These are phyloP conservation scores for Xanthoparmelia taractica DNA, from an alignment of 495 filamentous ascomycete species.

Conservation along the genomic window DNA sequence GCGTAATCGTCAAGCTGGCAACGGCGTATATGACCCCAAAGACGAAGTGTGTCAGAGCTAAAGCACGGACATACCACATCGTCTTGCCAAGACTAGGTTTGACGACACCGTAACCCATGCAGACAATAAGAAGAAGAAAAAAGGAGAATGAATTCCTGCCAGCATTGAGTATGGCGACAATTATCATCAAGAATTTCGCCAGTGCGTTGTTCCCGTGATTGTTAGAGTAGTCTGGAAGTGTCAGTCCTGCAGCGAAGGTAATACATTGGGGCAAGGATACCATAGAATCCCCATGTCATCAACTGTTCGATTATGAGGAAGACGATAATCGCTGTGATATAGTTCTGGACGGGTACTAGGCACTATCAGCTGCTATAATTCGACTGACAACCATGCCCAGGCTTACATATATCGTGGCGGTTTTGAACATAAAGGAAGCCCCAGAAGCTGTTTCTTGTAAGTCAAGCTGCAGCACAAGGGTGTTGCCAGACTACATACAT, in stretches of 20 bases:
- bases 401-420: slow-evolving; percentile 77
- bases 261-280: slow-evolving; percentile 24
- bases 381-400: not conserved
- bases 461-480: slow-evolving; percentile 4
- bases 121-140: slow-evolving; percentile 96
- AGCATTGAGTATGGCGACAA: slow-evolving; percentile 88
- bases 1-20: slow-evolving; percentile 80
- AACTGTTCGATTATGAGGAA: slow-evolving; percentile 93
- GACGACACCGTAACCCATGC: slow-evolving; percentile 98
- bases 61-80: slow-evolving; percentile 88
- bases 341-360: slow-evolving; percentile 92
- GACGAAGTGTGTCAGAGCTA: slow-evolving; percentile 86
- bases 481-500: slow-evolving; percentile 39
- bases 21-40: slow-evolving; percentile 93
- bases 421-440: slow-evolving; percentile 94
- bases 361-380: slow-evolving; percentile 31
- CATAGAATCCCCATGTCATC: slow-evolving; percentile 97
- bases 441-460: slow-evolving; percentile 55
- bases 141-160: slow-evolving; percentile 96
- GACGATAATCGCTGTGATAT: slow-evolving; percentile 93
- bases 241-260: slow-evolving; percentile 12
- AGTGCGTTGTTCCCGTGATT: slow-evolving; percentile 68
- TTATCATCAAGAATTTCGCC: slow-evolving; percentile 78
- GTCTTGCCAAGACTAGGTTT: slow-evolving; percentile 87
- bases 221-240: slow-evolving; percentile 71